A percentile compares a stretch with the other conserved stretches of the same genome.
phyloP scores from a whole-genome alignment of 2,329 filamentous ascomycete genomes.

The Phyllosticta citrichinensis region DNA sequence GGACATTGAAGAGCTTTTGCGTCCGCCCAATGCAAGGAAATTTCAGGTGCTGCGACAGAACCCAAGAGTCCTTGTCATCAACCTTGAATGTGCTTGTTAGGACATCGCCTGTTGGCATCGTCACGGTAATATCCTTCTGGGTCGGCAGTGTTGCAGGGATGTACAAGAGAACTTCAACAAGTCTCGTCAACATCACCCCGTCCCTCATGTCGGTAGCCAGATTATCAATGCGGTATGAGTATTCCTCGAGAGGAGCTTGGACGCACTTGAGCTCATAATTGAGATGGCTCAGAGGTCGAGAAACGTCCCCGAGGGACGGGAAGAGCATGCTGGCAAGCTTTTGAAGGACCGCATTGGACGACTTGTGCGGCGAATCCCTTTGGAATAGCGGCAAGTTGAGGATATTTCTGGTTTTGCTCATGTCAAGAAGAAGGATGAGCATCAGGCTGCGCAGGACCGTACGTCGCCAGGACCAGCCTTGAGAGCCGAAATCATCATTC shows the following conservation, averaged over 20 bases:
- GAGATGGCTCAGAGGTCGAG: constrained; percentile 45
- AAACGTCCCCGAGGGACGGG: constrained; percentile 49
- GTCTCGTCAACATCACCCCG: constrained; percentile 48
- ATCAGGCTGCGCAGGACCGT: constrained; percentile 49
- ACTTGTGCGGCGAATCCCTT: constrained; percentile 43
- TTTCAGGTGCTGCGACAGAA: constrained; percentile 48
- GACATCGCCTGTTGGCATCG: constrained; percentile 35
- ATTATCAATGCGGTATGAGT: constrained; percentile 47
- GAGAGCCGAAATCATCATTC: constrained; percentile 31
- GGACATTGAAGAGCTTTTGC: constrained; percentile 51
- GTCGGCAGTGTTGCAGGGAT: constrained; percentile 23
- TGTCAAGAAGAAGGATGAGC: constrained; percentile 51
- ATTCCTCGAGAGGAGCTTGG: constrained; percentile 50
- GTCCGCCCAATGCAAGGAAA: constrained; percentile 45
- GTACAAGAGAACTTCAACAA: constrained; percentile 49
- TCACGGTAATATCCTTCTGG: constrained; percentile 33
- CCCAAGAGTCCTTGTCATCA: constrained; percentile 29
- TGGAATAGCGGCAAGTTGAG: constrained; percentile 41
- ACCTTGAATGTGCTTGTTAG: constrained; percentile 28
- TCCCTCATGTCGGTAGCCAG: constrained; percentile 53
- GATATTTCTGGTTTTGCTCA: constrained; percentile 33
- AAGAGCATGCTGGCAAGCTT: constrained; percentile 44
- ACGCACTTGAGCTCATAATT: constrained; percentile 45
- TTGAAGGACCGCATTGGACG: constrained; percentile 44
- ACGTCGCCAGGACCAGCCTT: constrained; percentile 43